phyloP scores from a whole-genome alignment of 345 rosid genomes.

The Psidium guajava region DNA sequence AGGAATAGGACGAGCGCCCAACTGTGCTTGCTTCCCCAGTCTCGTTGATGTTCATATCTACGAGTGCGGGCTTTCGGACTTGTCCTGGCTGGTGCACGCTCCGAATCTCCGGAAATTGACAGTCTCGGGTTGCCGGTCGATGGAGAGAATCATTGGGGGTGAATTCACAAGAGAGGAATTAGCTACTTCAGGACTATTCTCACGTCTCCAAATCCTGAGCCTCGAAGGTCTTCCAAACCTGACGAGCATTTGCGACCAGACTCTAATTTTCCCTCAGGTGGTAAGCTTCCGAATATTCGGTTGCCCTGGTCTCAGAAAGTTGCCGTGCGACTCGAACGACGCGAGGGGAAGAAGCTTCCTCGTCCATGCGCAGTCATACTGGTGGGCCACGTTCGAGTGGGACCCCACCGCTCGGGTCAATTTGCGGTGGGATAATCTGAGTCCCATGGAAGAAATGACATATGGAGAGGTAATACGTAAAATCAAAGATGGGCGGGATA shows the following conservation, averaged over 20 bases:
- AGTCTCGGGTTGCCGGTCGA: fast-evolving
- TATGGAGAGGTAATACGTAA: neutral
- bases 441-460: neutral
- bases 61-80: neutral
- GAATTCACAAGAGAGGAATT: neutral
- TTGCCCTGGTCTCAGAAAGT: neutral
- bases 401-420: neutral
- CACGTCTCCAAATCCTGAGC: fast-evolving
- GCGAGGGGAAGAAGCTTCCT: neutral
- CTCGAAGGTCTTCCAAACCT: fast-evolving
- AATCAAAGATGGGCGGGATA: no score
- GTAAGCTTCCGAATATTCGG: fast-evolving
- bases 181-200: neutral
- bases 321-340: neutral
- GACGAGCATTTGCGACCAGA: neutral
- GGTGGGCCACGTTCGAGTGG: neutral
- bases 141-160: neutral
- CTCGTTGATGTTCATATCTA: neutral
- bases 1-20: neutral
- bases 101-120: fast-evolving
- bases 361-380: fast-evolving
- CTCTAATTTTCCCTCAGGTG: neutral
- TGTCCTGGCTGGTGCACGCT: neutral
- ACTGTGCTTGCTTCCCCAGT: neutral
- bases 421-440: fast-evolving